A percentile compares a stretch with the other conserved stretches of the same genome.
Conservation (phyloP, 495 filamentous ascomycete species). For the Penicillium pancosmium region DNA sequence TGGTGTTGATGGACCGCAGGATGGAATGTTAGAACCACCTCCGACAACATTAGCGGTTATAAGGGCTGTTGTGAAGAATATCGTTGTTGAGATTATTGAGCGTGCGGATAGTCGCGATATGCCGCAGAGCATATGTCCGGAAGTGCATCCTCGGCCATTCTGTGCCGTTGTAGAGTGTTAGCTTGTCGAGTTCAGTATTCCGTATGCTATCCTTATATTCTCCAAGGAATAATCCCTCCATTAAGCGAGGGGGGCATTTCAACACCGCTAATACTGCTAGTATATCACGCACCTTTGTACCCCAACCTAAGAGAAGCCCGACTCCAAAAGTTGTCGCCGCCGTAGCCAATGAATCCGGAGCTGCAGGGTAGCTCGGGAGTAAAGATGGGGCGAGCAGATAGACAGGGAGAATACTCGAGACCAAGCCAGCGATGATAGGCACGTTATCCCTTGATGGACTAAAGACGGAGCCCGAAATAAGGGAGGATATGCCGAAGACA, state of each 20-base stretch:
- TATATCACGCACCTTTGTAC: slow-evolving; percentile 51
- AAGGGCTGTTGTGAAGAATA: slow-evolving; percentile 58
- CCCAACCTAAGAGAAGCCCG: slow-evolving; percentile 56
- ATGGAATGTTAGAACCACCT: slow-evolving; percentile 34
- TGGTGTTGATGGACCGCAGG: slow-evolving; percentile 37
- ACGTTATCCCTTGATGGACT: slow-evolving; percentile 44
- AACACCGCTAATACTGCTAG: not conserved
- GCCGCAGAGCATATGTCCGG: slow-evolving; percentile 65
- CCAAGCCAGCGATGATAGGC: slow-evolving; percentile 52
- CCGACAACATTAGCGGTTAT: slow-evolving; percentile 49
- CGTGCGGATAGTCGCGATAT: slow-evolving; percentile 54
- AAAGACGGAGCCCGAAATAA: slow-evolving; percentile 44
- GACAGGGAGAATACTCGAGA: slow-evolving; percentile 44
- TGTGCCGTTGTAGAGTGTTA: slow-evolving; percentile 13
- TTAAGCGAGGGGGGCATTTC: too few species aligned
- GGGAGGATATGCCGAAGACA: slow-evolving; percentile 58
- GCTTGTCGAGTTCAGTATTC: not conserved
- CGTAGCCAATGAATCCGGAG: slow-evolving; percentile 34
- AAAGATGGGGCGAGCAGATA: slow-evolving; percentile 46
- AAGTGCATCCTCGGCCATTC: slow-evolving; percentile 59
- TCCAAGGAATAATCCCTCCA: too few species aligned
- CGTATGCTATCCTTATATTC: too few species aligned
- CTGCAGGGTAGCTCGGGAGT: slow-evolving; percentile 44
- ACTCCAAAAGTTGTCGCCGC: slow-evolving; percentile 42
- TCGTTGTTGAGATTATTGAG: slow-evolving; percentile 53